Conservation (phyloP, 768 basidiomycete genomes). For the Rhizopogon vulgaris region DNA sequence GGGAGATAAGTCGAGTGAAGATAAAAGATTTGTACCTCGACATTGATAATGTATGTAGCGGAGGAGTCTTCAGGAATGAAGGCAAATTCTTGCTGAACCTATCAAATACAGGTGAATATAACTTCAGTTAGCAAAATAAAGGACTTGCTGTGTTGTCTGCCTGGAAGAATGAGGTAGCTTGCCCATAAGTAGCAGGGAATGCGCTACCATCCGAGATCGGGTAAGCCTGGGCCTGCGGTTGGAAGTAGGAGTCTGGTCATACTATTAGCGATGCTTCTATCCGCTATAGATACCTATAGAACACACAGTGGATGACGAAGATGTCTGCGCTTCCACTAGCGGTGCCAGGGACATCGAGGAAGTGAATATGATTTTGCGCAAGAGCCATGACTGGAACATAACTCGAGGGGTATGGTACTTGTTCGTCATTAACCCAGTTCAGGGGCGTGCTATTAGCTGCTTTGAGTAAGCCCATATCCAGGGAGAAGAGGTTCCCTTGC, state of each 20-base stretch:
- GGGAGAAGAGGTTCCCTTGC: slow-evolving; percentile 53
- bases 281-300: not conserved
- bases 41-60: slow-evolving; percentile 68
- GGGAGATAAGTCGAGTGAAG: not conserved
- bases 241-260: slow-evolving; percentile 66
- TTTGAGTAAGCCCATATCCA: slow-evolving; percentile 65
- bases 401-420: slow-evolving; percentile 46
- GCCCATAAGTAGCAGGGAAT: slow-evolving; percentile 66
- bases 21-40: slow-evolving; percentile 37
- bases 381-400: slow-evolving; percentile 76
- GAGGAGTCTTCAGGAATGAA: slow-evolving; percentile 73
- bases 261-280: not conserved
- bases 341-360: slow-evolving; percentile 64
- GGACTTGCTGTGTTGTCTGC: slow-evolving; percentile 36
- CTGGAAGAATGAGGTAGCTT: slow-evolving; percentile 67
- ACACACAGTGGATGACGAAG: slow-evolving; percentile 85
- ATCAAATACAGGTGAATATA: not conserved
- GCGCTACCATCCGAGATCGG: slow-evolving; percentile 35
- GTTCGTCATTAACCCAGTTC: slow-evolving; percentile 58
- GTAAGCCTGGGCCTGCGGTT: slow-evolving; percentile 61
- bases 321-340: slow-evolving; percentile 68
- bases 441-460: slow-evolving; percentile 52
- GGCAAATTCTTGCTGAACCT: slow-evolving; percentile 71
- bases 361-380: slow-evolving; percentile 84
- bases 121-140: not conserved